A percentile compares a stretch with the other conserved stretches of the same genome.
Evolutionary conservation across 768 basidiomycete genomes (phyloP).

Genomic region (Hypholoma sublateritium): DNA sequence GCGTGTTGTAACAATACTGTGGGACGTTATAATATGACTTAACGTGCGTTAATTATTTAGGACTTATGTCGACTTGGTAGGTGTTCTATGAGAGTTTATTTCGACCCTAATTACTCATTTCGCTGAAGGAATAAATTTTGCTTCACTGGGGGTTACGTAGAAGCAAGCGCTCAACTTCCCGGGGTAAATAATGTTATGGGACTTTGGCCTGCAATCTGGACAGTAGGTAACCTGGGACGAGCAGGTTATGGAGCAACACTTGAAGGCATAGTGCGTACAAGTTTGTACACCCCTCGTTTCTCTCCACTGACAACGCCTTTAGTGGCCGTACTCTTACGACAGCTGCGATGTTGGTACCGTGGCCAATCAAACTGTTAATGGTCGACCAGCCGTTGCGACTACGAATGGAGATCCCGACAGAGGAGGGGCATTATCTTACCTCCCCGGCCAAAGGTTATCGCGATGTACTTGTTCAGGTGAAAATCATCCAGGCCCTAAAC

Average conservation of each 20-base stretch:
- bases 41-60: constrained; percentile 25
- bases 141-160: constrained; percentile 81
- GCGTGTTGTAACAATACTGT: constrained; percentile 25
- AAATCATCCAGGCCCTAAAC: constrained; percentile 80
- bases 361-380: constrained; percentile 77
- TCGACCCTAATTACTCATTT: constrained; percentile 6
- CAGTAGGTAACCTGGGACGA: constrained; percentile 67
- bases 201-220: constrained; percentile 83
- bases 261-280: constrained; percentile 65
- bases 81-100: constrained; percentile 3
- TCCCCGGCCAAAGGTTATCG: constrained; percentile 82
- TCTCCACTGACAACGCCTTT: neutral
- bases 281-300: neutral
- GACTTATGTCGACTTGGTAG: constrained; percentile 45
- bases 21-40: neutral
- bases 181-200: constrained; percentile 65
- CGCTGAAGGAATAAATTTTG: constrained; percentile 79
- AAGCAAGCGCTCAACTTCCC: constrained; percentile 62
- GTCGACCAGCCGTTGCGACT: constrained; percentile 60
- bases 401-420: constrained; percentile 53
- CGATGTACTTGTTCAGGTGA: constrained; percentile 84
- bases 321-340: constrained; percentile 88
- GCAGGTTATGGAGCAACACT: constrained; percentile 85
- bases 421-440: constrained; percentile 58
- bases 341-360: constrained; percentile 84